Evolutionary conservation across 768 basidiomycete species (phyloP).

Genomic region (Calocera viscosa): DNA sequence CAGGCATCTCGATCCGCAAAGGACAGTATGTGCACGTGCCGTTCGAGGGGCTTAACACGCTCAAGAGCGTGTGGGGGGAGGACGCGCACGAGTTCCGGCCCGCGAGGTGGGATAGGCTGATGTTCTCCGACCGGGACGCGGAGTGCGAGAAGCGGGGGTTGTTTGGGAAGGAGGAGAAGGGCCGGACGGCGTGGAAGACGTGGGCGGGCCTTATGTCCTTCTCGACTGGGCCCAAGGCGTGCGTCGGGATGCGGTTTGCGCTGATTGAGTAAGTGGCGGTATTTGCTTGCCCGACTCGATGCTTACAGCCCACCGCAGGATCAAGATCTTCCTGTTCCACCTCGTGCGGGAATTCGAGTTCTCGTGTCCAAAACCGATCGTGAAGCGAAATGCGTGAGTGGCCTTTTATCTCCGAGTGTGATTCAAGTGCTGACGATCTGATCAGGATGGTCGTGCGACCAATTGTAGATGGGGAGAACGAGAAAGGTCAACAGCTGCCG

Average conservation of each 20-base stretch:
- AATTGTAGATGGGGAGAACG: conserved; percentile 5
- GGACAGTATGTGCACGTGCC: conserved; percentile 69
- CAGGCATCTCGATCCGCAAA: conserved; percentile 43
- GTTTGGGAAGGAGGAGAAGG: not conserved
- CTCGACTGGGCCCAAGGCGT: not conserved
- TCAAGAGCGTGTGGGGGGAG: conserved; percentile 65
- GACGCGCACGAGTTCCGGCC: conserved; percentile 34
- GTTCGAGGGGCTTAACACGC: conserved; percentile 66
- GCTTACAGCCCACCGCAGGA: not conserved
- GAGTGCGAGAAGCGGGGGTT: not conserved
- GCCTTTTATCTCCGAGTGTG: not conserved
- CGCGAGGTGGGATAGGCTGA: conserved; percentile 16
- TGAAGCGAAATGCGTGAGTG: conserved; percentile 2
- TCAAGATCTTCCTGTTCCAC: conserved; percentile 5
- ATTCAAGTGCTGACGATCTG: not conserved
- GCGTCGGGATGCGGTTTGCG: not conserved
- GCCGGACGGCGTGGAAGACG: not conserved
- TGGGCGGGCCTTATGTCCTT: not conserved
- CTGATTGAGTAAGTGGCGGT: not conserved
- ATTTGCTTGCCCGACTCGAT: not conserved
- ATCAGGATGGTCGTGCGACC: not conserved
- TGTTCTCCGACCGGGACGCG: not conserved
- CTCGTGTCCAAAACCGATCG: not conserved
- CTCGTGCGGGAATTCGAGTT: not conserved
- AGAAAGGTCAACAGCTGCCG: not conserved